Conservation (phyloP, 176 grass and related monocot species). For the Musa schizocarpa region DNA sequence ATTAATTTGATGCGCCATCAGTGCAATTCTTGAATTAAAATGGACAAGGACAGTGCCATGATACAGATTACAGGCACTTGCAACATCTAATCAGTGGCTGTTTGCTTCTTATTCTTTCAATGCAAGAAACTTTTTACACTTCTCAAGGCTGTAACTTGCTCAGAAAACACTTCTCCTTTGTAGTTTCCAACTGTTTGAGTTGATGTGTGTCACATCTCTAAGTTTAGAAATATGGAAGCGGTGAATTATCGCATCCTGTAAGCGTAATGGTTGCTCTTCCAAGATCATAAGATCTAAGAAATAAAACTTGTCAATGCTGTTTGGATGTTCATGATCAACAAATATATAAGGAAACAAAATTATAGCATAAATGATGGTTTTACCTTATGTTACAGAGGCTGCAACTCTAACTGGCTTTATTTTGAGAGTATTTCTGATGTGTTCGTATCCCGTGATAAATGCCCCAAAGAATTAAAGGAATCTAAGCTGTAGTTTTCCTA, state of each 20-base stretch:
- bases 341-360: background rate
- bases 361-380: background rate
- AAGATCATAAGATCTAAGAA: background rate
- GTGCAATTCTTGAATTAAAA: background rate
- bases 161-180: background rate
- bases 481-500: constrained; percentile 87
- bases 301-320: background rate
- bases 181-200: background rate
- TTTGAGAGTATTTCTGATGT: constrained; percentile 55
- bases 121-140: background rate
- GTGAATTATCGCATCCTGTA: no score
- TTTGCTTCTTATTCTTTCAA: background rate
- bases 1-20: background rate
- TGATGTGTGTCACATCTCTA: background rate
- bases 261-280: background rate
- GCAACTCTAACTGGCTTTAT: constrained; percentile 77
- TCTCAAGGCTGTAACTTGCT: background rate
- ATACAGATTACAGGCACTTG: no score
- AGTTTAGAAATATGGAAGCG: no score
- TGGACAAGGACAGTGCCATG: no score
- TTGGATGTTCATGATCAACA: background rate
- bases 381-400: constrained; percentile 57
- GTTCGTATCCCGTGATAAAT: constrained; percentile 69
- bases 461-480: constrained; percentile 83
- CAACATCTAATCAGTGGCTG: background rate